These are phyloP conservation scores for Boletus sensibilis DNA, from an alignment of 768 basidiomycete genomes.

Conservation along the genomic window DNA sequence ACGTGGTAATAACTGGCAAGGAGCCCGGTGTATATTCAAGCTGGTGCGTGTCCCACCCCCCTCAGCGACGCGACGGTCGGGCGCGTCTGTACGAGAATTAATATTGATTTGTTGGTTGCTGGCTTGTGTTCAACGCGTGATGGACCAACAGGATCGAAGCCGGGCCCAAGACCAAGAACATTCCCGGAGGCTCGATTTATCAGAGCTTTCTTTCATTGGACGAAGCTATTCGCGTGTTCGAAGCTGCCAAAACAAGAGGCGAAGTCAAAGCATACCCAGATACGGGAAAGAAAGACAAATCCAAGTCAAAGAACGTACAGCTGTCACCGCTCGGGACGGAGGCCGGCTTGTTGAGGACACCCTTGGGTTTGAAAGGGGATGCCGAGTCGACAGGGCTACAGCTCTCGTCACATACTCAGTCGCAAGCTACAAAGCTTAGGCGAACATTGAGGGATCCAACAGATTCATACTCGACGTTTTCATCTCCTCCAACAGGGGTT, in stretches of 20 bases:
- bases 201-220: conserved; percentile 44
- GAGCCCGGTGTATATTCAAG: conserved; percentile 31
- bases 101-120: conserved; percentile 25
- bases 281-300: background rate
- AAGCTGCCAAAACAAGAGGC: conserved; percentile 29
- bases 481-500: conserved; percentile 28
- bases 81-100: conserved; percentile 17
- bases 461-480: conserved; percentile 7
- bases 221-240: conserved; percentile 39
- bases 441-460: conserved; percentile 9
- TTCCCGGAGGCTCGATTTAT: conserved; percentile 41
- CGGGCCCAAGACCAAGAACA: conserved; percentile 41
- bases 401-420: background rate
- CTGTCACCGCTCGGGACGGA: conserved; percentile 20
- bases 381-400: background rate
- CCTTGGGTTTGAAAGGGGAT: conserved; percentile 3
- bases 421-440: conserved; percentile 8
- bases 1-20: conserved; percentile 31
- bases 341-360: conserved; percentile 16
- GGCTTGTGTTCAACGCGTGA: conserved; percentile 1
- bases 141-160: conserved; percentile 44
- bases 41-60: conserved; percentile 18
- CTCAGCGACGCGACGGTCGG: conserved; percentile 3
- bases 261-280: conserved; percentile 24
- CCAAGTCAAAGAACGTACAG: conserved; percentile 7